Evolutionary conservation across 768 basidiomycete species (phyloP).

Genomic region (Mycena maculata): DNA sequence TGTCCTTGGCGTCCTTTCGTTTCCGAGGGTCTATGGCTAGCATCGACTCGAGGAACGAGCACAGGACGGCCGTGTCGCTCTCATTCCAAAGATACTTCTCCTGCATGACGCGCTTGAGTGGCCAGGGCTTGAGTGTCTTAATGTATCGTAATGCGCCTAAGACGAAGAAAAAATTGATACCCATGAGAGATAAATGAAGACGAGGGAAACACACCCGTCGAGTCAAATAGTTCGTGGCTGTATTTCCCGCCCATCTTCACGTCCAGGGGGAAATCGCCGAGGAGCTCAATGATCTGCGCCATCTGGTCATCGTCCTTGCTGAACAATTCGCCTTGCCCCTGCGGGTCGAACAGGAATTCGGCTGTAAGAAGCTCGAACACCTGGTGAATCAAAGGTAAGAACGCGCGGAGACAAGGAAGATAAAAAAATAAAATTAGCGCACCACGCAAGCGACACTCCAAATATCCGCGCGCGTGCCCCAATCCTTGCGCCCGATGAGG

Average conservation of each 20-base stretch:
- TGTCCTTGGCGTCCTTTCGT: conserved; percentile 77
- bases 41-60: conserved; percentile 82
- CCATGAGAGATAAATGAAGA: conserved; percentile 35
- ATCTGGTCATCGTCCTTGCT: conserved; percentile 96
- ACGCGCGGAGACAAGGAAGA: conserved; percentile 15
- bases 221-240: conserved; percentile 87
- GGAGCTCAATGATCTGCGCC: conserved; percentile 93
- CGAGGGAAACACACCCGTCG: conserved; percentile 55
- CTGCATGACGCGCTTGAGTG: conserved; percentile 83
- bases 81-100: conserved; percentile 87
- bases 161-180: conserved; percentile 1
- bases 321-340: conserved; percentile 82
- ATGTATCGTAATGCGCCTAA: conserved; percentile 79
- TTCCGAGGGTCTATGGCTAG: conserved; percentile 74
- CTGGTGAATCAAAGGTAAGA: conserved; percentile 46
- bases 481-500: conserved; percentile 87
- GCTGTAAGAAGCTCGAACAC: conserved; percentile 91
- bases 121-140: conserved; percentile 81
- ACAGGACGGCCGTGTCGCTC: conserved; percentile 67
- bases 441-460: conserved; percentile 94
- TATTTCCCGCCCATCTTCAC: conserved; percentile 88
- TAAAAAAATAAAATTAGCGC: conserved; percentile 39
- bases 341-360: conserved; percentile 93
- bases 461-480: conserved; percentile 88
- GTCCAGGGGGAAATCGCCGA: conserved; percentile 80